Evolutionary conservation across 2,329 filamentous ascomycete genomes (phyloP), one percentile per base, ranked within the genome.

Genomic region (Aspergillus bombycis): DNA sequence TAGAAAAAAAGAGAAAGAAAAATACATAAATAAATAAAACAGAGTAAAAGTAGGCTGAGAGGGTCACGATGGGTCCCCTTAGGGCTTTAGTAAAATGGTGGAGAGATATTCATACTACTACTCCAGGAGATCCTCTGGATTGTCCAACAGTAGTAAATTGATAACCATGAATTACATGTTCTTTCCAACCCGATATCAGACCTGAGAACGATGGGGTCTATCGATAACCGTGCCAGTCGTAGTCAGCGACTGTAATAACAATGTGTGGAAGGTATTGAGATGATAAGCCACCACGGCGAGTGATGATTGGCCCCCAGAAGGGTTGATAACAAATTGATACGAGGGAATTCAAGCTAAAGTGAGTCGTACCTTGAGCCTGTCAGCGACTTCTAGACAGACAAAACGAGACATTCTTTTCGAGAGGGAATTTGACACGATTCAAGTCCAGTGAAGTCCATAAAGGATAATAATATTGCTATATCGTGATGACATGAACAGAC

Each of bases 241-340:
- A 41, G 30, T 41, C 28, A 19, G 36, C n/a, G 14, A 32, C 30
- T 3, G 57, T 59, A 34, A 62, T 58, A 62, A 62, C 34, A 41
- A 65, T 63, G 62, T 65, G 65, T 66, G 41, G 34, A 46, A 57
- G 50, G 62, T 60, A 65, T 45, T 38, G 26, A 36, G 48, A 56
- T 62, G 67, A 65, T 68, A 67, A 67, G 62, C 43, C 34, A 26
- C 19, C 30, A 26, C 28, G 28, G 38, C 16, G 11, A 12, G 12
- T 52, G 59, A 48, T 74, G 69, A 75, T 76, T 75, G 73, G 74
- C 46, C 50, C 46, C 56, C 34, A 28, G 10, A 30, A 9, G 19
- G 16, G 23, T 26, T 46, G 58, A 30, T 56, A 38, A 52, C 9
- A 46, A 19, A 19, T 36, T 62, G 62, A 66, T 66, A 65, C 36